These are phyloP conservation scores for Penicillium capsulatum DNA, from an alignment of 2,329 filamentous ascomycete species.

Conservation along the genomic window DNA sequence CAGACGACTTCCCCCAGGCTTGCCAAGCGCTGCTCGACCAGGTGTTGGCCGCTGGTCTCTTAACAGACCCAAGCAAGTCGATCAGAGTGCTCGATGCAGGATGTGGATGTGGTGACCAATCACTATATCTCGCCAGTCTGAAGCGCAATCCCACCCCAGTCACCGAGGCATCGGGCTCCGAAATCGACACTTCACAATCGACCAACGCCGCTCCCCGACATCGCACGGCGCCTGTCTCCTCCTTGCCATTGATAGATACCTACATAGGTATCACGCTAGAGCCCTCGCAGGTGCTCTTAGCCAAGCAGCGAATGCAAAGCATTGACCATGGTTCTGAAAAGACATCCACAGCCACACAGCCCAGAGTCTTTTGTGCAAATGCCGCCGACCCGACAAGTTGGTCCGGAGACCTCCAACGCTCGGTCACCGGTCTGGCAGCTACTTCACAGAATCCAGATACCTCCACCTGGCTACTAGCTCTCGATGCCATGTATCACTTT, in stretches of 20 bases:
- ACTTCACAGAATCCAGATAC: not conserved
- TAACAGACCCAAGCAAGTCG: slow-evolving; percentile 15
- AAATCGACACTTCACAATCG: not conserved
- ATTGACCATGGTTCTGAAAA: not conserved
- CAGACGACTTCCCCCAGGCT: slow-evolving; percentile 44
- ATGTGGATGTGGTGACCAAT: slow-evolving; percentile 59
- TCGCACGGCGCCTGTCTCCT: not conserved
- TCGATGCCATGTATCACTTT: slow-evolving; percentile 58
- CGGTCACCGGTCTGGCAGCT: slow-evolving; percentile 4
- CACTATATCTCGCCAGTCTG: slow-evolving; percentile 37
- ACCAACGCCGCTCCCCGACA: not conserved
- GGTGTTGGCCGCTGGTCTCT: slow-evolving; percentile 46
- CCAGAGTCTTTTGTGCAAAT: slow-evolving; percentile 47
- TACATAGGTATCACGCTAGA: slow-evolving; percentile 56
- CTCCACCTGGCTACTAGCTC: slow-evolving; percentile 50
- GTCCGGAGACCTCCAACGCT: slow-evolving; percentile 28
- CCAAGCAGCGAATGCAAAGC: slow-evolving; percentile 17
- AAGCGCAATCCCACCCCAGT: not conserved
- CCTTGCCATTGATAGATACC: slow-evolving; percentile 31
- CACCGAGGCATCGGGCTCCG: not conserved
- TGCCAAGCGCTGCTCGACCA: slow-evolving; percentile 49
- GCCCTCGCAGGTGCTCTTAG: slow-evolving; percentile 42
- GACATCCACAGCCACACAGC: not conserved
- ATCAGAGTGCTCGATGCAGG: slow-evolving; percentile 49
- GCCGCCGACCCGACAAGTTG: slow-evolving; percentile 48